Evolutionary conservation across 306 rosid genomes (phyloP).

Genomic region (Alnus rubra): DNA sequence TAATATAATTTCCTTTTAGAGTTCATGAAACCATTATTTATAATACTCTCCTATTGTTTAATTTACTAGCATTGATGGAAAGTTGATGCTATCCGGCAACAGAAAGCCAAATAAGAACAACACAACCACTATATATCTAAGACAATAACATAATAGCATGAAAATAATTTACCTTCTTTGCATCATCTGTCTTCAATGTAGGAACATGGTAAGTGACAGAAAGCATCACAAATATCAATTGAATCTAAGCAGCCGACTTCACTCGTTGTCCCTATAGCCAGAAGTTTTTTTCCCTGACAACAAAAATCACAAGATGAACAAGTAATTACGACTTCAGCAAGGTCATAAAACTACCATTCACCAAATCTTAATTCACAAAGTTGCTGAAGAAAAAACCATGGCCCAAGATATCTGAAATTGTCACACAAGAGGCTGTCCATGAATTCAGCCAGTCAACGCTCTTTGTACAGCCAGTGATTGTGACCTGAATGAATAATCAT

Average conservation of each 20-base stretch:
- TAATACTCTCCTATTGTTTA: background rate
- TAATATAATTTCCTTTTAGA: background rate
- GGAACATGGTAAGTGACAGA: conserved; percentile 81
- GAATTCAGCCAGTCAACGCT: background rate
- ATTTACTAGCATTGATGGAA: conserved; percentile 3
- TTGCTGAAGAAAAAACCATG: background rate
- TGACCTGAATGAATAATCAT: conserved; percentile 24
- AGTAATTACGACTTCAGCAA: conserved; percentile 7
- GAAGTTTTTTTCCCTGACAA: conserved; percentile 86
- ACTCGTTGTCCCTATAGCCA: conserved; percentile 89
- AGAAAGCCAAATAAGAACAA: conserved; percentile 6
- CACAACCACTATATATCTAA: conserved; percentile 8
- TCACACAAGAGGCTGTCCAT: background rate
- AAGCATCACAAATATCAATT: conserved; percentile 72
- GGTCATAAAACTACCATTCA: conserved; percentile 8
- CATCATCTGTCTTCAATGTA: conserved; percentile 57
- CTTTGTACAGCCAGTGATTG: conserved; percentile 22
- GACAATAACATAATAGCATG: conserved; percentile 17
- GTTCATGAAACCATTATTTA: background rate
- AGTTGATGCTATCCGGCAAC: background rate
- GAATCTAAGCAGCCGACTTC: conserved; percentile 80
- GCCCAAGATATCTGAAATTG: conserved; percentile 7
- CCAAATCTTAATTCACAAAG: background rate
- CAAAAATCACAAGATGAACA: conserved; percentile 19
- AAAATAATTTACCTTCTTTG: conserved; percentile 65